These are phyloP conservation scores for Phytophthora pistaciae DNA, from an alignment of 352 stramenopile genomes.

Conservation along the genomic window DNA sequence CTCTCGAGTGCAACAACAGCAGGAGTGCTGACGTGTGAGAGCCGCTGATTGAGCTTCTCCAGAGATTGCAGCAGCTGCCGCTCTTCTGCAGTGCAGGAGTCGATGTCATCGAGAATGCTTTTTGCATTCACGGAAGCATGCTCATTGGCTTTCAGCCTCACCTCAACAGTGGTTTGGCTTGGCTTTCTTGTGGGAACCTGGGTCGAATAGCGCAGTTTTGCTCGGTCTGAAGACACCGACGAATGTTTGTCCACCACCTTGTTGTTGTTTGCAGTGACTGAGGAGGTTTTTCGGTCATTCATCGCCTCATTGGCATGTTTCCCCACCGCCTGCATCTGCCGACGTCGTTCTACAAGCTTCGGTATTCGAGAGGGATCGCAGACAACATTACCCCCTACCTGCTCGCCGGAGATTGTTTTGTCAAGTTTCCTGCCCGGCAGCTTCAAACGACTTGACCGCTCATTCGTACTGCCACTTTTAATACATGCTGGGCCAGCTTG, in stretches of 20 bases:
- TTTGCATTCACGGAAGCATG: not conserved
- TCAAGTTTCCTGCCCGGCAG: not conserved
- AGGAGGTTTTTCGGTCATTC: not conserved
- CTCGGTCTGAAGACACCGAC: not conserved
- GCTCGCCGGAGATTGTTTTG: not conserved
- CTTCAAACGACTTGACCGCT: not conserved
- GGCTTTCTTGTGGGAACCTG: not conserved
- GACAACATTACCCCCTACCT: not conserved
- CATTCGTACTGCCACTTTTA: not conserved
- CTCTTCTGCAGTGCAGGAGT: constrained; percentile 54
- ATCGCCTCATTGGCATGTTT: not conserved
- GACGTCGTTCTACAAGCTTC: constrained; percentile 55
- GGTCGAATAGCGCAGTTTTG: not conserved
- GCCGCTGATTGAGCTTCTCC: constrained; percentile 55
- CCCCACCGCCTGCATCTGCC: constrained; percentile 43
- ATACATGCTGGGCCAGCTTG: not conserved
- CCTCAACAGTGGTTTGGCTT: not conserved
- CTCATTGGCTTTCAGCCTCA: not conserved
- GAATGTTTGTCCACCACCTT: not conserved
- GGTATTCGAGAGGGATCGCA: constrained; percentile 16
- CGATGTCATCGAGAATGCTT: constrained; percentile 34
- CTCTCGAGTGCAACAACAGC: constrained; percentile 7
- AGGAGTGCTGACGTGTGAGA: constrained; percentile 32
- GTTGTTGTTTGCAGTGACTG: not conserved
- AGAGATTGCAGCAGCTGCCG: constrained; percentile 58